These are phyloP conservation scores for Mycosphaerella sp. DNA, from an alignment of 2,329 filamentous ascomycete species.

Conservation along the genomic window DNA sequence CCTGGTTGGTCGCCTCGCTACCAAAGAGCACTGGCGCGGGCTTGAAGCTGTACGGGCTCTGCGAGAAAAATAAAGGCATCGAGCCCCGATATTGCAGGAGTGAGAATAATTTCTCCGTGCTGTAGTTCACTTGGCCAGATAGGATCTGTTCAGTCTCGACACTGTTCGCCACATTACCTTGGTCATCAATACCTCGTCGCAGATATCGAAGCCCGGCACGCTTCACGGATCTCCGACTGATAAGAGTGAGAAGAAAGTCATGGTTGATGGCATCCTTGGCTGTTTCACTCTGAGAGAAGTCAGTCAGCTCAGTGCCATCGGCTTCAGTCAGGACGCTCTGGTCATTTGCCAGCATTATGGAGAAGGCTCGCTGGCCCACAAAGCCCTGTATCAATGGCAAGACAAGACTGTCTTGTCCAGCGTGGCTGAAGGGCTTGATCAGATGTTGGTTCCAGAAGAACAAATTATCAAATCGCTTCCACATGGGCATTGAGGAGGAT, in stretches of 20 bases:
- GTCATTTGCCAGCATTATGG: constrained; percentile 33
- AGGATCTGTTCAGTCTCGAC: constrained; percentile 96
- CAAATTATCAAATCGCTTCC: constrained; percentile 59
- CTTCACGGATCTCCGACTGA: constrained; percentile 82
- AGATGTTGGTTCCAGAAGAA: constrained; percentile 92
- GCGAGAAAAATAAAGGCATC: constrained; percentile 91
- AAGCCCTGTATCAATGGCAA: constrained; percentile 91
- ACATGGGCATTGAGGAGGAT: constrained; percentile 53
- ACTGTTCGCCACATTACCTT: constrained; percentile 79
- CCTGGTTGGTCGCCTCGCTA: constrained; percentile 68
- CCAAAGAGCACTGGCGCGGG: constrained; percentile 77
- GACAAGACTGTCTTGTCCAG: constrained; percentile 63
- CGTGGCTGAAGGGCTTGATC: constrained; percentile 63
- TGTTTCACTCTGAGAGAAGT: constrained; percentile 6
- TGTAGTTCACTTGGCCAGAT: constrained; percentile 61
- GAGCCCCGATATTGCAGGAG: constrained; percentile 85
- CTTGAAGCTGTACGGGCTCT: constrained; percentile 88
- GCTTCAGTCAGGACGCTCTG: constrained; percentile 26
- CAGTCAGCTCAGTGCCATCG: constrained; percentile 10
- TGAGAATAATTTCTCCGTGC: constrained; percentile 61
- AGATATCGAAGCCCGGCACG: constrained; percentile 85
- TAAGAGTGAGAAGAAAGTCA: constrained; percentile 72
- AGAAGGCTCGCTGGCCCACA: constrained; percentile 77
- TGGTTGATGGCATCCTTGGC: constrained; percentile 19
- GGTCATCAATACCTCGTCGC: constrained; percentile 81